Evolutionary conservation across 2,329 filamentous ascomycete species (phyloP), one percentile per base, ranked within the genome.

Genomic region (Herpomyces periplanetae): DNA sequence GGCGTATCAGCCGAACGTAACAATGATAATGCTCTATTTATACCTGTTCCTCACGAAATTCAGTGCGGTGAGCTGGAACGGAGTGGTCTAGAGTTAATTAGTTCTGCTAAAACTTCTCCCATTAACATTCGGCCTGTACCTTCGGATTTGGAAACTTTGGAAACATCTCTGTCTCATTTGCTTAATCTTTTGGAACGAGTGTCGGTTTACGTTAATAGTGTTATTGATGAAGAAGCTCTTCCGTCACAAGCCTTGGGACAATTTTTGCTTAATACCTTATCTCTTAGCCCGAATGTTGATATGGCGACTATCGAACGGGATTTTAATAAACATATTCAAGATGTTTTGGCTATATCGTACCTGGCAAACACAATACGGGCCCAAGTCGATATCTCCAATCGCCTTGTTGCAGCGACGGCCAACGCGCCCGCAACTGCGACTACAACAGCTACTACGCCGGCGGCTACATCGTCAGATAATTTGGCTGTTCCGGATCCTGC

Each of bases 241-340:
- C 71, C 75, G 30, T 80, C 66, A 28, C 84, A 69, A 28, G 69
- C 73, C 6, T 49, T 96, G 22, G 80, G 73, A 28, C 84, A 96
- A 43, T 85, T 71, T 44, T 49, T 96, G 29, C 65, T 91, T 50
- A 85, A 85, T 40, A 62, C 75, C 15, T 54, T 96, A 26, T 73
- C 66, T 17, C 48, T 96, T 26, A 69, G 75, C 21, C 80, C 80
- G 34, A 96, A 91, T 52, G 80, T 91, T 25, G 68, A 87, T 33
- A 48, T 62, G 14, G 52, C 58, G 25, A 64, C 84, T 38, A 73
- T 96, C 35, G 80, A 96, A 51, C 54, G 63, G 37, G 73, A 91
- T 48, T 96, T 96, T 56, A 96, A 96, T 57, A 87, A 85, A 49
- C 80, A 96, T 47, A 71, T 96, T 41, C 80, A 96, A 47, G 80